These are phyloP conservation scores for Neolentinus lepideus DNA, from an alignment of 1,284 basidiomycete genomes.

Conservation along the genomic window DNA sequence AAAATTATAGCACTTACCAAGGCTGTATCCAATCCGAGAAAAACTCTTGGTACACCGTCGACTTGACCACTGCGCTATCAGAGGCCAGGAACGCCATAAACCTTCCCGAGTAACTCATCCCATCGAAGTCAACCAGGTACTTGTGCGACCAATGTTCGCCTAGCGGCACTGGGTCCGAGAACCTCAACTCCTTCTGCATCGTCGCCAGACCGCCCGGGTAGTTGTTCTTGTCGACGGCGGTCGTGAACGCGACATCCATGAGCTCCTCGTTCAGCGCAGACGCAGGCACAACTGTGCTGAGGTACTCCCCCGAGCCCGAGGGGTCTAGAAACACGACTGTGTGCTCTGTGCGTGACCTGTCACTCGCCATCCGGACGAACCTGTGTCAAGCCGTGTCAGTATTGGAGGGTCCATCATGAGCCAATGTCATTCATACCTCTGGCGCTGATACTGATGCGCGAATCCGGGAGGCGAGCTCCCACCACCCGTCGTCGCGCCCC, in stretches of 20 bases:
- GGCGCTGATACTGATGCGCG: constrained; percentile 80
- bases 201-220: constrained; percentile 81
- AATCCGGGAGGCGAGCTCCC: constrained; percentile 85
- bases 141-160: constrained; percentile 91
- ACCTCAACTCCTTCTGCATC: constrained; percentile 63
- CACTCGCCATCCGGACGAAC: constrained; percentile 75
- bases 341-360: constrained; percentile 45
- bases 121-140: constrained; percentile 87
- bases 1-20: constrained; percentile 45
- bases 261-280: constrained; percentile 68
- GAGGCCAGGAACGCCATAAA: constrained; percentile 84
- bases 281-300: constrained; percentile 57
- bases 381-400: constrained; percentile 27
- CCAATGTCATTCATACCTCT: constrained; percentile 46
- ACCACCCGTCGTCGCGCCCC: constrained; percentile 90
- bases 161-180: constrained; percentile 72
- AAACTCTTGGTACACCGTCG: constrained; percentile 87
- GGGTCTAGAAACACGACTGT: constrained; percentile 77
- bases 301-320: constrained; percentile 48
- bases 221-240: constrained; percentile 55
- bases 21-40: constrained; percentile 82
- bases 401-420: background rate
- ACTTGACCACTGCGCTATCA: constrained; percentile 85
- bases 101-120: constrained; percentile 90
- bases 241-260: constrained; percentile 88